phyloP scores from a whole-genome alignment of 2,329 filamentous ascomycete genomes.

The Xylariales sp. region DNA sequence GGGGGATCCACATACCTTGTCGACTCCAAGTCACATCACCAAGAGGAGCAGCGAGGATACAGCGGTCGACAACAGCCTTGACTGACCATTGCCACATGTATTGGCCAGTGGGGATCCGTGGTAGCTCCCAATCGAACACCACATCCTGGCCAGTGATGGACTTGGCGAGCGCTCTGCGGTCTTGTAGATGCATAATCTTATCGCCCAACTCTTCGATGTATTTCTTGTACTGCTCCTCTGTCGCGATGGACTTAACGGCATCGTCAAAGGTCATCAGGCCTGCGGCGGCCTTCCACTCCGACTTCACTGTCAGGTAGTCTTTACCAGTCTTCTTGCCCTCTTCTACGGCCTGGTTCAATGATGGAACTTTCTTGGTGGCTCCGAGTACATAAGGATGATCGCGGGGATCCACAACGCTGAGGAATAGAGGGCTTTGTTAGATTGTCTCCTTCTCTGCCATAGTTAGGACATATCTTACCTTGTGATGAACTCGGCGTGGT shows the following conservation, averaged over 20 bases:
- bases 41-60: slow-evolving; percentile 27
- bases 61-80: slow-evolving; percentile 26
- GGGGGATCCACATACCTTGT: slow-evolving; percentile 21
- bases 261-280: slow-evolving; percentile 29
- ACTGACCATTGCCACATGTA: slow-evolving; percentile 27
- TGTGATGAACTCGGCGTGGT: slow-evolving; percentile 33
- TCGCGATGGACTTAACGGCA: slow-evolving; percentile 22
- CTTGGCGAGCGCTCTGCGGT: slow-evolving; percentile 13
- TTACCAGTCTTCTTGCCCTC: slow-evolving; percentile 19
- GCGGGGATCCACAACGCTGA: slow-evolving; percentile 27
- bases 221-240: slow-evolving; percentile 18
- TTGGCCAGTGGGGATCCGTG: slow-evolving; percentile 27
- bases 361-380: slow-evolving; percentile 25
- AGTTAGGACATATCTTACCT: neutral
- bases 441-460: neutral
- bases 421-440: neutral
- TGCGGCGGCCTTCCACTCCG: slow-evolving; percentile 26
- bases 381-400: slow-evolving; percentile 35
- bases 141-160: slow-evolving; percentile 18
- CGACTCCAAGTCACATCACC: slow-evolving; percentile 32
- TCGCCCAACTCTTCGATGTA: slow-evolving; percentile 14
- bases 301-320: slow-evolving; percentile 19
- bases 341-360: slow-evolving; percentile 19
- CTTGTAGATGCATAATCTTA: neutral
- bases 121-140: slow-evolving; percentile 30